These are phyloP conservation scores for Neofusicoccum parvum DNA, from an alignment of 2,329 filamentous ascomycete species.

Conservation along the genomic window DNA sequence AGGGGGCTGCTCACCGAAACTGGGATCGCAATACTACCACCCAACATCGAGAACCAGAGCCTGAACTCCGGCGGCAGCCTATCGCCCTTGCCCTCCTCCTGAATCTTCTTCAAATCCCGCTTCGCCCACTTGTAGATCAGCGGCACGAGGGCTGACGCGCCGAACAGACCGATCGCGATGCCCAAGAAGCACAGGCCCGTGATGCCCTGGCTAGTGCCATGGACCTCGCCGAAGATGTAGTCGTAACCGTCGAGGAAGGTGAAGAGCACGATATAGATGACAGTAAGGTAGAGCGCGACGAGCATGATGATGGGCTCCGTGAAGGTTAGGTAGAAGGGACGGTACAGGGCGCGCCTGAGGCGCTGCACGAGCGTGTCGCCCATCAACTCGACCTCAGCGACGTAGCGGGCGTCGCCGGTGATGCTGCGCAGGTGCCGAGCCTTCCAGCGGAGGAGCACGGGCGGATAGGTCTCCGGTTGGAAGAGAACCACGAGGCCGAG, in stretches of 20 bases:
- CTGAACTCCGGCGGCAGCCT: conserved; percentile 59
- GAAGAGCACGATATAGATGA: conserved; percentile 59
- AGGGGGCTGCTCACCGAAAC: too few relatives aligned
- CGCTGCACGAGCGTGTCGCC: conserved; percentile 41
- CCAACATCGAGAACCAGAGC: conserved; percentile 57
- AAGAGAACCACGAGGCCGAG: conserved; percentile 41
- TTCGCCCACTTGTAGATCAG: conserved; percentile 50
- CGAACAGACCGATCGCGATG: conserved; percentile 47
- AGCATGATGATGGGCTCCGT: conserved; percentile 50
- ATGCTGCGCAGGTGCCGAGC: conserved; percentile 33
- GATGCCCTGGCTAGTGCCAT: conserved; percentile 49
- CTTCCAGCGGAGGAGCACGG: conserved; percentile 41
- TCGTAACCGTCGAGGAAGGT: conserved; percentile 56
- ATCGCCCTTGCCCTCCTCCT: conserved; percentile 40
- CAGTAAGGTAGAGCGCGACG: conserved; percentile 54
- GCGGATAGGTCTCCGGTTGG: conserved; percentile 55
- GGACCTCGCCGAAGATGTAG: conserved; percentile 54
- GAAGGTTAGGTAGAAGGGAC: conserved; percentile 47
- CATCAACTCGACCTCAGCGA: conserved; percentile 50
- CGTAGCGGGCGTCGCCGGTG: conserved; percentile 48
- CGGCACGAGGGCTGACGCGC: conserved; percentile 45
- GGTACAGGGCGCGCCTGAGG: conserved; percentile 41
- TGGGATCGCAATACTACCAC: conserved; percentile 51
- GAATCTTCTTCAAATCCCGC: conserved; percentile 44
- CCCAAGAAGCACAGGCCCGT: conserved; percentile 52